Evolutionary conservation across 169 alveolate genomes (phyloP), one percentile per base, ranked within the genome.

Genomic region (Plasmodium falciparum): DNA sequence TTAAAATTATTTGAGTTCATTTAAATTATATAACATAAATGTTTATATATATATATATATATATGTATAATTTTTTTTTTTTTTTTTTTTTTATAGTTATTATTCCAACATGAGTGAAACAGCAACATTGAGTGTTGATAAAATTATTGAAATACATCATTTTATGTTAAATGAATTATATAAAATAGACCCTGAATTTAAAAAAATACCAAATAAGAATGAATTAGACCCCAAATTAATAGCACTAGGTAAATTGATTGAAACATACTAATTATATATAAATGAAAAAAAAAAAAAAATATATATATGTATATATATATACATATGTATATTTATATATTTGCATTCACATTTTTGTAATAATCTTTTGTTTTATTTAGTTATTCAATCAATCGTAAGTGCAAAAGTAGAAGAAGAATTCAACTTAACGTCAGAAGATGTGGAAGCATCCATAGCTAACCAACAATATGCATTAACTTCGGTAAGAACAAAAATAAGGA

Each of bases 311-410:
- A 56, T 49, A 15, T 15, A 20, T 15, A 12, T 61, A 9, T 61
- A 15, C 17, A 3, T 61, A 4, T 26, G 3, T 49, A 47, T 70
- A 70, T 70, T 45, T 70, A 6, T 43, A 17, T 15, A 45, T 45
- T 4, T 69, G 3, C 47, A 15, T 11, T 43, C 17, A 15, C 22
- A 24, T 69, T 8, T 45, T 47, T 22, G 11, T 66, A 33, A 33
- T 0, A 4, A 33, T 45, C 8, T 15, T 9, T 58, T 70, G 39
- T 39, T 11, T 50, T 33, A 12, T 62, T 72, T 89, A 66, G 90
- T 96, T 3, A 95, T 94, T 26, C 97, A 95, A 69, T 95, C 96
- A 20, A 92, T 95, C 66, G 92, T 95, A n/a, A 95, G 96, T n/a
- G 95, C 97, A 50, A 94, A 92, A 67, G 97, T 95, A 43, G 96